These are phyloP conservation scores for Withania somnifera DNA, from an alignment of 305 asterid species.

Conservation along the genomic window DNA sequence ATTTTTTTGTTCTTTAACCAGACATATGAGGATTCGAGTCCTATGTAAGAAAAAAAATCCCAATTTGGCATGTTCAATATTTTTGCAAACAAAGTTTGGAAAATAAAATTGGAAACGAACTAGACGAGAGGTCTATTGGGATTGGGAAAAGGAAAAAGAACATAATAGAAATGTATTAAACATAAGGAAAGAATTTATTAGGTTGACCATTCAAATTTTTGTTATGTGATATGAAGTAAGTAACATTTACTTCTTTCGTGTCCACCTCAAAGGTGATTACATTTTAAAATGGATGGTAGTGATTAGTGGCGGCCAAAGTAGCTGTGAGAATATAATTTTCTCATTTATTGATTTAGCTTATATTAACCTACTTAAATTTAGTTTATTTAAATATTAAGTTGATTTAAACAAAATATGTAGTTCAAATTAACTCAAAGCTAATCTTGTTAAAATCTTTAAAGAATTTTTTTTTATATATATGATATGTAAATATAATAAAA, in stretches of 20 bases:
- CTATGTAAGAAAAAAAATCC: neutral
- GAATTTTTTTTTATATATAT: neutral
- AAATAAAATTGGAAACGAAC: neutral
- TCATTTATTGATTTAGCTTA: neutral
- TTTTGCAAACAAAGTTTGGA: neutral
- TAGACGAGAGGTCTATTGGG: neutral
- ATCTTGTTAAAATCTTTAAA: neutral
- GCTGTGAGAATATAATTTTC: neutral
- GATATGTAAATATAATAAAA: neutral
- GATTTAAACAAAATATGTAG: neutral
- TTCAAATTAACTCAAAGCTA: neutral
- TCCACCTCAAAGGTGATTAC: neutral
- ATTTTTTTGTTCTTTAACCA: fast-evolving
- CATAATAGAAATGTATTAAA: neutral
- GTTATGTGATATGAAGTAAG: neutral
- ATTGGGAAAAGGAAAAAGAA: no score
- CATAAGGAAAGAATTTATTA: neutral
- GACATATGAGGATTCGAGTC: fast-evolving
- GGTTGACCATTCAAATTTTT: neutral
- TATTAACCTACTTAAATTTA: neutral
- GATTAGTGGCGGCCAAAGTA: neutral
- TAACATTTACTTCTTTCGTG: neutral
- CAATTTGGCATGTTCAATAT: neutral
- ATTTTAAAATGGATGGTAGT: no score
- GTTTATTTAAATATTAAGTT: neutral